Conservation (phyloP, 169 alveolate genomes). For the Plasmodium malariae region DNA sequence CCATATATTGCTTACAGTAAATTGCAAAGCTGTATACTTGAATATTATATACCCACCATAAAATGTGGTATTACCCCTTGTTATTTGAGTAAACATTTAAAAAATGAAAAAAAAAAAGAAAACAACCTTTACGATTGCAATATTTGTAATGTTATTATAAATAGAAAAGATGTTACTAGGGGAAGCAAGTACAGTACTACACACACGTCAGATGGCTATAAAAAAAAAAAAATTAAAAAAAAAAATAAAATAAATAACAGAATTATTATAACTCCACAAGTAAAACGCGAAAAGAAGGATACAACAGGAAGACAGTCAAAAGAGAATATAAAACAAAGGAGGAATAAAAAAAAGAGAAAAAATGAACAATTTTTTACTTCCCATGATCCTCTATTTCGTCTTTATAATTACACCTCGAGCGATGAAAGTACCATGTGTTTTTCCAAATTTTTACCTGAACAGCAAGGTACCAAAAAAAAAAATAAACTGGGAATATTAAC, state of each 20-base stretch:
- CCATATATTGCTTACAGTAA: constrained; percentile 8
- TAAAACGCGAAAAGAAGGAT: background rate
- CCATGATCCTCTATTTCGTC: background rate
- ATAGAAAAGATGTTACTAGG: background rate
- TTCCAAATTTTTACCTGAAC: constrained; percentile 48
- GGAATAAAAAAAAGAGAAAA: background rate
- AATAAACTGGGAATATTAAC: background rate
- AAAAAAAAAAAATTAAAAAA: background rate
- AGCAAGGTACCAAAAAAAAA: constrained; percentile 12
- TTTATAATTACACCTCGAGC: constrained; percentile 16
- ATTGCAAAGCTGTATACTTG: constrained; percentile 1
- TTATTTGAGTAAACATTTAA: constrained; percentile 4
- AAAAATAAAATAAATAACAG: too few relatives aligned
- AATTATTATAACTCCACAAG: background rate
- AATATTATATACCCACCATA: constrained; percentile 12
- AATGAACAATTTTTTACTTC: background rate
- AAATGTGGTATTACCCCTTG: background rate
- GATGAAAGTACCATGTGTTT: constrained; percentile 24
- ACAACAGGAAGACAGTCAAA: background rate
- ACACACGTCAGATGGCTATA: background rate
- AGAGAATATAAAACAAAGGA: background rate
- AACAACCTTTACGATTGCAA: background rate
- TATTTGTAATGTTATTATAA: background rate
- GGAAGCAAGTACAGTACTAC: background rate
- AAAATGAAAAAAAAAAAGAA: background rate